Evolutionary conservation across 129 eudicot genomes (phyloP).

Genomic region (Flaveria trinervia): DNA sequence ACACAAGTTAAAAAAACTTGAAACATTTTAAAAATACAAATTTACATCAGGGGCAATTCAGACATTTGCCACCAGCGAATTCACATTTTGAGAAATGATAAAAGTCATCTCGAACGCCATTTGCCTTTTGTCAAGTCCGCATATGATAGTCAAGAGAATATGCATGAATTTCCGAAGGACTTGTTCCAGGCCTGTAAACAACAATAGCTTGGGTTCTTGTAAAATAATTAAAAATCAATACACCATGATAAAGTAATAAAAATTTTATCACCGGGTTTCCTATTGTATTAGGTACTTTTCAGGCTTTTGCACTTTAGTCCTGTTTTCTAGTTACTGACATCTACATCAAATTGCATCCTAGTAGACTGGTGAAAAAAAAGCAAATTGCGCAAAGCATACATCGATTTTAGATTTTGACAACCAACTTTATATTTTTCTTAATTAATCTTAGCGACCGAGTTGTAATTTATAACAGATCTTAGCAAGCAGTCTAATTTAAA

Average conservation of each 20-base stretch:
- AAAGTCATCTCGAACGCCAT: background rate
- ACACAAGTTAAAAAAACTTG: background rate
- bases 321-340: background rate
- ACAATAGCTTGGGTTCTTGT: background rate
- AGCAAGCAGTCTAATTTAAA: background rate
- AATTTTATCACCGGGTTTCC: background rate
- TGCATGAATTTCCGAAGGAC: conserved; percentile 84
- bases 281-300: too few species aligned
- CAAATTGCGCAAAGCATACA: too few species aligned
- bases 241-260: background rate
- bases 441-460: too few species aligned
- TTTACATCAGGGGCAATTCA: conserved; percentile 31
- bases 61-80: background rate
- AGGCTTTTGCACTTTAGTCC: too few species aligned
- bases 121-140: conserved; percentile 42
- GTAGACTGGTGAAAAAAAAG: too few species aligned
- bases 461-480: background rate
- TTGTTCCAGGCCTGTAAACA: conserved; percentile 80
- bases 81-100: conserved; percentile 14
- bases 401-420: too few species aligned
- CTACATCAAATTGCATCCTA: background rate
- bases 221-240: background rate
- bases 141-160: conserved; percentile 78
- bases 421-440: too few species aligned
- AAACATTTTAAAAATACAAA: conserved; percentile 21